phyloP scores from a whole-genome alignment of 192 early-diverging fungal genomes.

The Podila minutissima region DNA sequence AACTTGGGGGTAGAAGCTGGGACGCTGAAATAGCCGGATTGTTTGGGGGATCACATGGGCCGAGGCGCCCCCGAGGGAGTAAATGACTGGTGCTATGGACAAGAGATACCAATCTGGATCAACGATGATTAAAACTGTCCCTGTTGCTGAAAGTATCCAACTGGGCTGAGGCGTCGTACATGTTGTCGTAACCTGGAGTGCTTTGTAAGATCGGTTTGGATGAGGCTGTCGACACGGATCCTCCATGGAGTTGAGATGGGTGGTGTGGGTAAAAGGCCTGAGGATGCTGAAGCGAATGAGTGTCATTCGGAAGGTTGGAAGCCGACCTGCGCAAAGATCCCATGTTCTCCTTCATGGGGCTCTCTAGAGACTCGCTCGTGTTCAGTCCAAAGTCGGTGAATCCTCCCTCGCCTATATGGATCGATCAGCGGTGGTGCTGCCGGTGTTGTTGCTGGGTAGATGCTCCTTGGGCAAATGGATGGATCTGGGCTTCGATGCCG shows the following conservation, averaged over 20 bases:
- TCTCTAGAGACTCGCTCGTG: slow-evolving; percentile 26
- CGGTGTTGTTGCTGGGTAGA: neutral
- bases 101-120: neutral
- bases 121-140: neutral
- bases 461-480: too few species aligned
- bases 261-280: neutral
- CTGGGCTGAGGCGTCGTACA: slow-evolving; percentile 4
- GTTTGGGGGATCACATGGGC: slow-evolving; percentile 31
- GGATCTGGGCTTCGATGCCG: neutral
- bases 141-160: slow-evolving; percentile 12
- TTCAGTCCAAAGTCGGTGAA: slow-evolving; percentile 16
- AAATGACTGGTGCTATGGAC: slow-evolving; percentile 2
- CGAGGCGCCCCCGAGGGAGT: neutral
- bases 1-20: slow-evolving; percentile 9
- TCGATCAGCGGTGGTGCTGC: neutral
- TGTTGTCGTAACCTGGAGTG: too few species aligned
- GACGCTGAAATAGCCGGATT: slow-evolving; percentile 17
- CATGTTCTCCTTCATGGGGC: slow-evolving; percentile 35
- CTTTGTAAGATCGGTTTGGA: neutral
- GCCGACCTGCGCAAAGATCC: slow-evolving; percentile 7
- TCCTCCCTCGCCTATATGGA: neutral
- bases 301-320: neutral
- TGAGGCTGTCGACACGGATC: neutral
- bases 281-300: neutral
- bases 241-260: slow-evolving; percentile 2